These are phyloP conservation scores for Limonium bicolor DNA, from an alignment of 148 eudicot species.

Conservation along the genomic window DNA sequence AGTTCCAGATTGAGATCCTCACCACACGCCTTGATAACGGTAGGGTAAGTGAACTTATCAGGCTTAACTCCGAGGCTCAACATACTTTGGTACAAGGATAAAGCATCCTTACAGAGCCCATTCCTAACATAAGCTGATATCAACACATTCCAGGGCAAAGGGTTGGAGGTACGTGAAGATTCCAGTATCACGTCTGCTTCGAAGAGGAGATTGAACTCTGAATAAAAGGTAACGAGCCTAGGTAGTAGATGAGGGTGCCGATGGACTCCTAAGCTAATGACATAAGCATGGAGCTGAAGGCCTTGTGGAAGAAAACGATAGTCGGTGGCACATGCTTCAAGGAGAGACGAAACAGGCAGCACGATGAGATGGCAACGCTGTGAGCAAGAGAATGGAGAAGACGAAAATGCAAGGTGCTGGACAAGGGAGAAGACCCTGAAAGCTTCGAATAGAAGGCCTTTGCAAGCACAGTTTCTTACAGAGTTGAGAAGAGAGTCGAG, in stretches of 20 bases:
- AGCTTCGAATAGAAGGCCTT: constrained; percentile 46
- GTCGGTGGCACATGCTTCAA: constrained; percentile 32
- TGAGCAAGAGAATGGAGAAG: constrained; percentile 11
- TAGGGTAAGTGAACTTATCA: constrained; percentile 64
- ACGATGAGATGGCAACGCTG: constrained; percentile 19
- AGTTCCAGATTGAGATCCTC: constrained; percentile 34
- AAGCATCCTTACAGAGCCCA: constrained; percentile 35
- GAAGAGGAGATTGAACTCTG: constrained; percentile 24
- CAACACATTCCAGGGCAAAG: constrained; percentile 72
- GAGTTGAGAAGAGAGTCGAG: constrained; percentile 30
- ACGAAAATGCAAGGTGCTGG: constrained; percentile 19
- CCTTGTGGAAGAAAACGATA: constrained; percentile 36
- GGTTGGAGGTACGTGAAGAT: constrained; percentile 27
- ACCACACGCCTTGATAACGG: constrained; percentile 73
- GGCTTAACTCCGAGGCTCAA: constrained; percentile 33
- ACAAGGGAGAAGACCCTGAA: constrained; percentile 30
- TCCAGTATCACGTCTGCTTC: constrained; percentile 39
- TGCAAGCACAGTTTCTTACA: constrained; percentile 28
- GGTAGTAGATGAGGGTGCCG: constrained; percentile 34
- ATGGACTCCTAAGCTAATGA: constrained; percentile 36
- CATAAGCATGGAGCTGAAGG: constrained; percentile 48
- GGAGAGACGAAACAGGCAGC: constrained; percentile 38
- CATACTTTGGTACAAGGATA: constrained; percentile 43
- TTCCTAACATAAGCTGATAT: constrained; percentile 45
- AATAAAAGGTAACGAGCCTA: constrained; percentile 47